These are phyloP conservation scores for Morella rubra DNA, from an alignment of 306 rosid genomes.

Conservation along the genomic window DNA sequence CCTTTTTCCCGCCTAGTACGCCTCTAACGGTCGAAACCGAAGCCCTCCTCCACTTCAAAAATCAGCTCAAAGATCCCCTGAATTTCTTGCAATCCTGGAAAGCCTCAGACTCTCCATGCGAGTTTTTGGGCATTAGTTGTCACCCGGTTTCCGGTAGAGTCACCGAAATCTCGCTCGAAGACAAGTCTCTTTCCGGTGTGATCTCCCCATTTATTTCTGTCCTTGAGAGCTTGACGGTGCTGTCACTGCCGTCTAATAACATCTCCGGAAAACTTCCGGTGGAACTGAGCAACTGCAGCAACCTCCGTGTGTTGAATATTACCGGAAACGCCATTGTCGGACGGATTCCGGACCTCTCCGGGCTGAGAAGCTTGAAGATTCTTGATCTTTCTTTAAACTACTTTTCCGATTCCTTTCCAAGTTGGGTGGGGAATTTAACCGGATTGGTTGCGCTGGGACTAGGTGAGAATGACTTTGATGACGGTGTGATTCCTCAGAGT, in stretches of 20 bases:
- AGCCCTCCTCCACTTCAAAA: constrained; percentile 69
- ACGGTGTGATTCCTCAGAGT: constrained; percentile 54
- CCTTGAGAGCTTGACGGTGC: constrained; percentile 49
- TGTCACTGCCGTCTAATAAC: constrained; percentile 56
- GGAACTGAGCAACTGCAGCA: constrained; percentile 43
- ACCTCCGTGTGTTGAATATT: constrained; percentile 68
- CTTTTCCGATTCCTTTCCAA: constrained; percentile 58
- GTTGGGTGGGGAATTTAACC: constrained; percentile 74
- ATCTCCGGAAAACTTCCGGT: constrained; percentile 67
- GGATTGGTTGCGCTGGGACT: constrained; percentile 52
- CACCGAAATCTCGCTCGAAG: constrained; percentile 52
- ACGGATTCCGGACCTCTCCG: constrained; percentile 69
- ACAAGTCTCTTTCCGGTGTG: constrained; percentile 65
- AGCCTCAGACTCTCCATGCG: constrained; percentile 55
- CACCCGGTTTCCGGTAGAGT: constrained; percentile 52
- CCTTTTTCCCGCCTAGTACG: constrained; percentile 53
- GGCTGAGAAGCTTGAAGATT: constrained; percentile 51
- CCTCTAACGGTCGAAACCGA: constrained; percentile 43
- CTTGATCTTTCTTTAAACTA: constrained; percentile 70
- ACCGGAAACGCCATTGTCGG: constrained; percentile 55
- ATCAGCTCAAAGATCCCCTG: constrained; percentile 62
- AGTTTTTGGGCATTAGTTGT: constrained; percentile 64
- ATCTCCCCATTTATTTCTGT: constrained; percentile 56
- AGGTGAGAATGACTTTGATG: constrained; percentile 53
- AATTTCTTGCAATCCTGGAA: constrained; percentile 64